Evolutionary conservation across 257 asterid species (phyloP), one percentile per base, ranked within the genome.

Genomic region (Solanum tarapatanum): DNA sequence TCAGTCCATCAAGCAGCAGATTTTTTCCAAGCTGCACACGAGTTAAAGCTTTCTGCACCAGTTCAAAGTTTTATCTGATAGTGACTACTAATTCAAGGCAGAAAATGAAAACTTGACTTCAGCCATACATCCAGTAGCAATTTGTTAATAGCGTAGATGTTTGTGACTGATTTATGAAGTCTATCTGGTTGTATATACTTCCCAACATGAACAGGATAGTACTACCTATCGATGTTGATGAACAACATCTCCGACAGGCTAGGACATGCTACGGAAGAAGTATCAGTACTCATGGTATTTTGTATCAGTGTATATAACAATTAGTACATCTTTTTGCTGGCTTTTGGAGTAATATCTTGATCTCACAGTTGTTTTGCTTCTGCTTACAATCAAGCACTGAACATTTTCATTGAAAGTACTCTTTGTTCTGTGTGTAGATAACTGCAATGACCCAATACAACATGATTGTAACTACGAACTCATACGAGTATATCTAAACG

Each of bases 21-120:
- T 26, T 92, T 95, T 62, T 96, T 96, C 89, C 98, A 96, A 90
- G 99, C 99, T 23, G 97, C 98, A 0, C 96, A 95, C 10, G 98
- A 95, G 92, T 98, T 96, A 72, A 87, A 95, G 91, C 93, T 93
- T 73, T 94, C 98, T 36, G 93, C 97, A 14, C 98, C 98, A 21
- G 92, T 95, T 72, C 95, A 90, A 51, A 86, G 90, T 91, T 96
- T 92, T 86, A 90, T 80, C 33, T 82, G 70, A 92, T 72, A 43
- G 24, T 5, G 41, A 16, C 68, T 45, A 79, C 14, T 80, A 45
- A 28, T 9, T 80, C 64, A 9, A 80, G 17, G 28, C 41, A 80
- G 41, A 80, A 48, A 28, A 5, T 32, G 39, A 30, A 30, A 82
- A 5, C 69, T 82, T 6, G 43, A 48, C 30, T 82, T 28, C 70